phyloP scores from a whole-genome alignment of 2,329 filamentous ascomycete genomes.

The Neopestalotiopsis sp. region DNA sequence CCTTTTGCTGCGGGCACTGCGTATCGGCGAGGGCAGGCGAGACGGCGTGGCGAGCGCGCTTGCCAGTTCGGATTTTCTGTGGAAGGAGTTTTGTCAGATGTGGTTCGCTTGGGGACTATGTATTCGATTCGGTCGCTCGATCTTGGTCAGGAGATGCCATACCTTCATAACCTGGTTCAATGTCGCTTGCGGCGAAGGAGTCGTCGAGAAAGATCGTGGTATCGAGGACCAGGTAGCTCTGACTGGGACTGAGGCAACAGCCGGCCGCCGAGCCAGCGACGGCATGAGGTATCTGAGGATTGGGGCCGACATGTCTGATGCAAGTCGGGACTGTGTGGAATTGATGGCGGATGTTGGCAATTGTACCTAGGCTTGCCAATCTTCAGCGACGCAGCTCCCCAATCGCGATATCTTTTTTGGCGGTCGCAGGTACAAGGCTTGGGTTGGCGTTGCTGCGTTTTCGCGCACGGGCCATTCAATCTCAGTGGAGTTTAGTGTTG shows the following conservation, averaged over 20 bases:
- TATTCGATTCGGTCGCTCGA: not conserved
- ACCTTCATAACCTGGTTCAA: slow-evolving; percentile 74
- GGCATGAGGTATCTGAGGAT: slow-evolving; percentile 36
- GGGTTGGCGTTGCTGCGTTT: slow-evolving; percentile 8
- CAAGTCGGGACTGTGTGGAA: too few relatives aligned
- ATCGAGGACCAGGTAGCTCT: slow-evolving; percentile 19
- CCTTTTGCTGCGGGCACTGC: slow-evolving; percentile 83
- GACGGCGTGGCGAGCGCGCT: slow-evolving; percentile 82
- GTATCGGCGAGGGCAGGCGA: slow-evolving; percentile 80
- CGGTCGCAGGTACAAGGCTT: not conserved
- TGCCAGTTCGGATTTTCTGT: slow-evolving; percentile 76
- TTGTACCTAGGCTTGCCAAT: not conserved
- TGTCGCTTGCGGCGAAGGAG: slow-evolving; percentile 63
- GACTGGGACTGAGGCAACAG: slow-evolving; percentile 32
- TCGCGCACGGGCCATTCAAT: slow-evolving; percentile 2
- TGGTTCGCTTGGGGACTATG: not conserved
- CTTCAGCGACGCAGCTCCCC: not conserved
- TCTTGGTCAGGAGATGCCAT: slow-evolving; percentile 24
- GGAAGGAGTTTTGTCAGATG: not conserved
- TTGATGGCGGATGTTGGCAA: not conserved
- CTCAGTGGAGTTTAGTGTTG: not conserved
- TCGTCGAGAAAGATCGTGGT: slow-evolving; percentile 58
- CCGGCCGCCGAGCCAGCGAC: slow-evolving; percentile 34
- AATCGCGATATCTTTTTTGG: slow-evolving; percentile 4
- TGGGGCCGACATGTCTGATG: slow-evolving; percentile 33